Evolutionary conservation across 148 eudicot genomes (phyloP).

Genomic region (Heliamphora exappendiculata): DNA sequence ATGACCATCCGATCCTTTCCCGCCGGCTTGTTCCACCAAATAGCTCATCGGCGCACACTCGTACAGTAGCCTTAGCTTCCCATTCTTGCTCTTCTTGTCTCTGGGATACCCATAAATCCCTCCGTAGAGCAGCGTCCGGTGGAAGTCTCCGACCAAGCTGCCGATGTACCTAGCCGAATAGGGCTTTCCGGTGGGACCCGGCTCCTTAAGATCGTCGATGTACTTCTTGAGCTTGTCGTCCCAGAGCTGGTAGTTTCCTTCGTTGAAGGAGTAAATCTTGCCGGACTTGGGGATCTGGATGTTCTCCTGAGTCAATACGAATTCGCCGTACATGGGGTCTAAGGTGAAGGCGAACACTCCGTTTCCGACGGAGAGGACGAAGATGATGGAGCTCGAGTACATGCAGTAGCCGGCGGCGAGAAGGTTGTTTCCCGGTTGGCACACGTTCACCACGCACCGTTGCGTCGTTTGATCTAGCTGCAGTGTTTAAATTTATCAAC

Average conservation of each 20-base stretch:
- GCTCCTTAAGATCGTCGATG: constrained; percentile 84
- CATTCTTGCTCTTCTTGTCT: constrained; percentile 85
- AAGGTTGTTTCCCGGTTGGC: constrained; percentile 90
- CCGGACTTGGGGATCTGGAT: constrained; percentile 82
- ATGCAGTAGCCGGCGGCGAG: constrained; percentile 97
- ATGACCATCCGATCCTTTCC: constrained; percentile 91
- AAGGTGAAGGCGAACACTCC: constrained; percentile 84
- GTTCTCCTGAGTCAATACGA: constrained; percentile 71
- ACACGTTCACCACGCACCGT: constrained; percentile 74
- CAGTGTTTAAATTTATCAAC: constrained; percentile 9
- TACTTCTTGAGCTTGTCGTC: constrained; percentile 89
- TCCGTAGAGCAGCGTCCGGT: constrained; percentile 77
- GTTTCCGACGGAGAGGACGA: constrained; percentile 72
- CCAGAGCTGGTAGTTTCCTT: constrained; percentile 95
- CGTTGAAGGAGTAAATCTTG: constrained; percentile 83
- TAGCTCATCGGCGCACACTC: constrained; percentile 99
- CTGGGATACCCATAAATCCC: constrained; percentile 95
- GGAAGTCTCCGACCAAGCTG: constrained; percentile 92
- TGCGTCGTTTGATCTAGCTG: constrained; percentile 58
- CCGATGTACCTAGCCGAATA: constrained; percentile 89
- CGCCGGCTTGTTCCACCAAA: constrained; percentile 93
- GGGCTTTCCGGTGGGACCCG: constrained; percentile 80
- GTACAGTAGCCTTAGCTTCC: constrained; percentile 80
- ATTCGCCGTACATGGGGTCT: constrained; percentile 97
- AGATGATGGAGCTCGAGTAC: constrained; percentile 96